These are phyloP conservation scores for Hippophae rhamnoides DNA, from an alignment of 306 rosid genomes.

Conservation along the genomic window DNA sequence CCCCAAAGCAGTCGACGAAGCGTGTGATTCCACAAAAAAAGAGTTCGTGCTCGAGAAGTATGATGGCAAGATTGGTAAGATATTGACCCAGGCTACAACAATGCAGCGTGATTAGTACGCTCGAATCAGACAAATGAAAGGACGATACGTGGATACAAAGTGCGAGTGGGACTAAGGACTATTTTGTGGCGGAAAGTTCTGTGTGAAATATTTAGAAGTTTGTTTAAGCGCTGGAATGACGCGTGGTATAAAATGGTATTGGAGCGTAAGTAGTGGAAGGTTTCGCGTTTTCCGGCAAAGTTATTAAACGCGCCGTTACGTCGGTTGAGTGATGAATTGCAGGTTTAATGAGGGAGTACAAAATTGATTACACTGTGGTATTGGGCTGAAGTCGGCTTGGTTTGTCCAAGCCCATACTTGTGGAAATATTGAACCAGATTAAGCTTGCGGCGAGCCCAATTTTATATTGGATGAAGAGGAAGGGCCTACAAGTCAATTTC, in stretches of 20 bases:
- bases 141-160: not conserved
- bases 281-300: too few relatives aligned
- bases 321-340: too few relatives aligned
- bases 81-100: slow-evolving; percentile 10
- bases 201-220: slow-evolving; percentile 25
- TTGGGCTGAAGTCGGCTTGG: too few relatives aligned
- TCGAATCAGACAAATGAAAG: not conserved
- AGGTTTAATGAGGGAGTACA: too few relatives aligned
- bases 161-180: not conserved
- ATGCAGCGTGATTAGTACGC: accelerated
- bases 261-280: too few relatives aligned
- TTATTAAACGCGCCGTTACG: too few relatives aligned
- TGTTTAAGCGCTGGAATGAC: slow-evolving; percentile 9
- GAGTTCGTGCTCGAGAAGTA: slow-evolving; percentile 52
- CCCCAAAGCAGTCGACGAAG: slow-evolving; percentile 30
- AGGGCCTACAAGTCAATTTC: too few relatives aligned
- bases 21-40: slow-evolving; percentile 33
- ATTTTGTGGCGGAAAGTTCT: slow-evolving; percentile 32
- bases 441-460: too few relatives aligned
- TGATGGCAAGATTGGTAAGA: slow-evolving; percentile 23
- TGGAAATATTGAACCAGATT: too few relatives aligned
- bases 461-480: too few relatives aligned
- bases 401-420: too few relatives aligned
- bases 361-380: too few relatives aligned
- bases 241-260: slow-evolving; percentile 9